Evolutionary conservation across 2,329 filamentous ascomycete genomes (phyloP).

Genomic region (Dactylellina haptotyla): DNA sequence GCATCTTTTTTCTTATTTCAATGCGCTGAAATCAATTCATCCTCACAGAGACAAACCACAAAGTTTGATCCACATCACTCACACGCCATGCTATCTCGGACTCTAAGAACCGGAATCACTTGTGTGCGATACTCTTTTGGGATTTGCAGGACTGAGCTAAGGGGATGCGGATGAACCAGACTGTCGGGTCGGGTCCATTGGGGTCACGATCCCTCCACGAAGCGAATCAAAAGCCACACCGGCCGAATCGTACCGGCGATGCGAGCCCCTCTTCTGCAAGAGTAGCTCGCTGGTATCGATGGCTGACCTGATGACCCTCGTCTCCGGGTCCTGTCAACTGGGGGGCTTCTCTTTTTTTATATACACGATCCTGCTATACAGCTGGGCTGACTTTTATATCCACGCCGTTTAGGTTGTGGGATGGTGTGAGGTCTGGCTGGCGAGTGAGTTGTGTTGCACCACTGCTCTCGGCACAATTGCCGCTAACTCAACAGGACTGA

Average conservation of each 20-base stretch:
- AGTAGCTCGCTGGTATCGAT: slow-evolving; percentile 6
- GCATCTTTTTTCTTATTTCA: slow-evolving; percentile 46
- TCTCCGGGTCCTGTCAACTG: slow-evolving; percentile 11
- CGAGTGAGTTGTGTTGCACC: slow-evolving; percentile 51
- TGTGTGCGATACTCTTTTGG: slow-evolving; percentile 54
- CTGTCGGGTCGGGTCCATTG: slow-evolving; percentile 54
- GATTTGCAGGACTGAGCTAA: slow-evolving; percentile 54
- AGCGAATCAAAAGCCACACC: slow-evolving; percentile 53
- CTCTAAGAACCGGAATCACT: slow-evolving; percentile 51
- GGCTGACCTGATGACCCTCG: slow-evolving; percentile 6
- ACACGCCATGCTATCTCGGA: slow-evolving; percentile 54
- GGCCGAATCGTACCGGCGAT: slow-evolving; percentile 46
- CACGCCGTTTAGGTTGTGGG: slow-evolving; percentile 4
- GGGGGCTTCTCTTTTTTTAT: neutral
- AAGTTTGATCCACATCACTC: slow-evolving; percentile 54
- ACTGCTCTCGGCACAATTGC: slow-evolving; percentile 48
- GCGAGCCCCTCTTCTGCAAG: slow-evolving; percentile 43
- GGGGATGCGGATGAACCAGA: slow-evolving; percentile 55
- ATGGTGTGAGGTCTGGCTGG: slow-evolving; percentile 36
- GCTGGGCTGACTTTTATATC: slow-evolving; percentile 37
- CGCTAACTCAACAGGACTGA: slow-evolving; percentile 18
- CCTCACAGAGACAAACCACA: slow-evolving; percentile 54
- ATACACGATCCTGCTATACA: slow-evolving; percentile 9
- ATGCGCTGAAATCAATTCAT: slow-evolving; percentile 46
- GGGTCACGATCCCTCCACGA: slow-evolving; percentile 53